Conservation (phyloP, 331 rosid species). For the Pyrus hybrid region DNA sequence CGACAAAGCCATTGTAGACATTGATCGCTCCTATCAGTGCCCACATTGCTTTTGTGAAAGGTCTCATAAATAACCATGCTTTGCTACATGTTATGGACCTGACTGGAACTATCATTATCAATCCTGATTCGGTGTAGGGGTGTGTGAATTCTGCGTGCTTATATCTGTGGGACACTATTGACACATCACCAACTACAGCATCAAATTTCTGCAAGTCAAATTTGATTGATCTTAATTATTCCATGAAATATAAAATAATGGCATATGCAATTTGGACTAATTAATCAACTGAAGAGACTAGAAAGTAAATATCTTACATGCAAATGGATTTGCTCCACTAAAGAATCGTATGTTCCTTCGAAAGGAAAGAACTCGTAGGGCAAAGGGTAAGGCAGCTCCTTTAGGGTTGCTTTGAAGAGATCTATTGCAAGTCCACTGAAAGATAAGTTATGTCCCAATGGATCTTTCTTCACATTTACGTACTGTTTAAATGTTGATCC, state of each 20-base stretch:
- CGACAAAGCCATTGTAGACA: slow-evolving; percentile 39
- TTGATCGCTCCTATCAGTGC: slow-evolving; percentile 13
- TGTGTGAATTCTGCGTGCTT: slow-evolving; percentile 31
- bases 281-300: no score
- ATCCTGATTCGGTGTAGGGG: slow-evolving; percentile 41
- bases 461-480: slow-evolving; percentile 4
- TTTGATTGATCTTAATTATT: background rate
- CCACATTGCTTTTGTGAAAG: slow-evolving; percentile 46
- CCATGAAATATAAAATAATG: background rate
- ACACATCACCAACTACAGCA: slow-evolving; percentile 38
- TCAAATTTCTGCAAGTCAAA: slow-evolving; percentile 28
- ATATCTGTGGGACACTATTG: slow-evolving; percentile 15
- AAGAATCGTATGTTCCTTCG: slow-evolving; percentile 20
- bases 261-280: background rate
- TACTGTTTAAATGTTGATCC: slow-evolving; percentile 11
- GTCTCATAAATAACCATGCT: slow-evolving; percentile 34
- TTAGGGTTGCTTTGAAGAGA: slow-evolving; percentile 18
- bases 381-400: slow-evolving; percentile 8
- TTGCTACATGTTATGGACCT: slow-evolving; percentile 9
- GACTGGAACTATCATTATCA: slow-evolving; percentile 39
- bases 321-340: slow-evolving; percentile 25
- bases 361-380: slow-evolving; percentile 16
- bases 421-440: slow-evolving; percentile 30
- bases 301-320: slow-evolving; percentile 17
- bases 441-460: background rate